These are phyloP conservation scores for Colletotrichum cereale DNA, from an alignment of 2,329 filamentous ascomycete species.

Conservation along the genomic window DNA sequence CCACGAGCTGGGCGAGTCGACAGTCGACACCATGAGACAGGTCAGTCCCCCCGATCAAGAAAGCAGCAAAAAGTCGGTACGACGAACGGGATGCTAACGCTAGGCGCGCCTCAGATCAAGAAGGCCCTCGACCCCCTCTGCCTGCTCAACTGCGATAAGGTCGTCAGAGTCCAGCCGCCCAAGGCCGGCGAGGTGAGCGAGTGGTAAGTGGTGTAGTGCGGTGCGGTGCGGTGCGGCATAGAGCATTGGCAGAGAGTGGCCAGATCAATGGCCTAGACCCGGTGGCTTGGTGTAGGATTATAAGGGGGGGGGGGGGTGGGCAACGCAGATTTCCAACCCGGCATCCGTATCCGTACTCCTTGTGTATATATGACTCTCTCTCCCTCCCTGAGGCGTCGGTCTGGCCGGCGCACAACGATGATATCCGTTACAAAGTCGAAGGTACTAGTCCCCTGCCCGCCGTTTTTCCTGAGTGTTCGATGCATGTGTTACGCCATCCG, in stretches of 20 bases:
- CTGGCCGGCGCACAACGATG: slow-evolving; percentile 8
- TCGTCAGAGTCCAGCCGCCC: slow-evolving; percentile 71
- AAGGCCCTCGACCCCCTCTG: slow-evolving; percentile 82
- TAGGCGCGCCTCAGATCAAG: slow-evolving; percentile 70
- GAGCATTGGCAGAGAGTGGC: not conserved
- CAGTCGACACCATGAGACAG: slow-evolving; percentile 87
- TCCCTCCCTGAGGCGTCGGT: slow-evolving; percentile 12
- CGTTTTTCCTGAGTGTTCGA: not conserved
- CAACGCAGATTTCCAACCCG: not conserved
- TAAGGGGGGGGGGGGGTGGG: not conserved
- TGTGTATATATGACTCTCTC: slow-evolving; percentile 23
- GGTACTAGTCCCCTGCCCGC: not conserved
- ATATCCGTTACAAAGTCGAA: not conserved
- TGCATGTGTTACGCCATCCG: too few species aligned
- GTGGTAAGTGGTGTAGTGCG: slow-evolving; percentile 51
- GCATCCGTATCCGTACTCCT: slow-evolving; percentile 2
- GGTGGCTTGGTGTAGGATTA: slow-evolving; percentile 22
- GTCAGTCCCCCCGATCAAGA: slow-evolving; percentile 57
- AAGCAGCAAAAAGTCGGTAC: not conserved
- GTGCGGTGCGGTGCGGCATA: not conserved
- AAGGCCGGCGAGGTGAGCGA: slow-evolving; percentile 60
- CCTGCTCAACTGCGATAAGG: slow-evolving; percentile 77
- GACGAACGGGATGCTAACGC: not conserved
- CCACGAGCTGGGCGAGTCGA: slow-evolving; percentile 80
- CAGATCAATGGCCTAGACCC: not conserved